Base-by-base conservation (phyloP, 2,329 filamentous ascomycete species). In the Colletotrichum sp. region DNA sequence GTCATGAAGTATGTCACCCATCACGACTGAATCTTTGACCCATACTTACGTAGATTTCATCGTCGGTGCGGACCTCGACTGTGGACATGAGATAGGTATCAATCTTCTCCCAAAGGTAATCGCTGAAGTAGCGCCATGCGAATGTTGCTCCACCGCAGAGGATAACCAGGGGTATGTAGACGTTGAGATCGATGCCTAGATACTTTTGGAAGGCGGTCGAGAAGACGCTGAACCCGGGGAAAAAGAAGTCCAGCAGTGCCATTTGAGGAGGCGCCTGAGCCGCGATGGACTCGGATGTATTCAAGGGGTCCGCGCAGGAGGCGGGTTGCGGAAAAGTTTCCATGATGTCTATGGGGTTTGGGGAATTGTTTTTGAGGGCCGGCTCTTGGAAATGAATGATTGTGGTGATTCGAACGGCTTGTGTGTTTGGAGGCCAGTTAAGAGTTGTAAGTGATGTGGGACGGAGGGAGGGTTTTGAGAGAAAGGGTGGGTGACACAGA, bases 31-130 rank as follows among this genome's bases (percentile, higher is more conserved):
- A 59, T 21, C 18, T 49, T 49, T n/a, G 39, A n/a, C 1, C 18
- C 18, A n/a, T 26, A 76, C 74, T 57, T 24, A 76, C 74, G 85
- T 94, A 95, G 72, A 94, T 91, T 81, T 95, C 93, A 79, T 95
- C 93, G 73, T 95, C 92, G 32, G 91, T 89, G 60, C 92, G 89
- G 52, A 95, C 90, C 79, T 93, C 91, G 21, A 93, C 92, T 2
- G 89, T 91, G 5, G 91, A 93, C 87, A 94, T 92, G 79, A 93
- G 89, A 79, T 93, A 86, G 8, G 85, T 80, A 57, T 90, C 86
- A 34, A 92, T 78, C 52, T 89, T 82, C 1, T 83, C 81, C 85
- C 87, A 89, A 15, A 90, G 73, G 78, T 88, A 89, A 4, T 85
- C 82, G 69, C 84, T 87, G 60, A 90, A 81, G 78, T 93, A 93